Evolutionary conservation across 2,329 filamentous ascomycete genomes (phyloP).

Genomic region (Truncatella angustata): DNA sequence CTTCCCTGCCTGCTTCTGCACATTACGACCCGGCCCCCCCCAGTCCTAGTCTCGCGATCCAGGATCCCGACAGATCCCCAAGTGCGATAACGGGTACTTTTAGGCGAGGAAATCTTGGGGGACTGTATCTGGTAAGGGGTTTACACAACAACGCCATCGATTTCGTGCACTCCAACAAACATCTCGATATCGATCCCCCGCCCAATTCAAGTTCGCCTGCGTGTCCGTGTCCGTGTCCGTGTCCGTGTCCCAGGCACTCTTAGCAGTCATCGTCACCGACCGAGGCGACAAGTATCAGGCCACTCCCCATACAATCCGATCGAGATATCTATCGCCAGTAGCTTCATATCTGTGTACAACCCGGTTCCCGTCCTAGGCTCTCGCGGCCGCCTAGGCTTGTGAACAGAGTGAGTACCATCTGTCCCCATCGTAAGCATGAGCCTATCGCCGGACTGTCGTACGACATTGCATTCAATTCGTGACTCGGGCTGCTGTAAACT

Average conservation of each 20-base stretch:
- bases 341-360: conserved; percentile 16
- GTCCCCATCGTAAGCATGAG: not conserved
- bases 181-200: too few species aligned
- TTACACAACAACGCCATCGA: too few species aligned
- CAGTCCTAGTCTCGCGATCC: not conserved
- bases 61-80: not conserved
- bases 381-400: conserved; percentile 30
- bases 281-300: not conserved
- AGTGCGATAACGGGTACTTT: not conserved
- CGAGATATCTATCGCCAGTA: not conserved
- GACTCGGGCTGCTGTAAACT: not conserved
- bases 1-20: not conserved
- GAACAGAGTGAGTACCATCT: conserved; percentile 21
- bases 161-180: too few species aligned
- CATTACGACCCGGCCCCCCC: not conserved
- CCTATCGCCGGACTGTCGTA: not conserved
- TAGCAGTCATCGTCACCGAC: conserved; percentile 1
- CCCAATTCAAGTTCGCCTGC: too few species aligned
- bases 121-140: too few species aligned
- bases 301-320: not conserved
- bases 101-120: conserved; percentile 8
- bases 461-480: not conserved
- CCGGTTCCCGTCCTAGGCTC: conserved; percentile 29
- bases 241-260: too few species aligned
- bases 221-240: too few species aligned